Evolutionary conservation across 2,329 filamentous ascomycete species (phyloP).

Genomic region (Diplodia sapinea): DNA sequence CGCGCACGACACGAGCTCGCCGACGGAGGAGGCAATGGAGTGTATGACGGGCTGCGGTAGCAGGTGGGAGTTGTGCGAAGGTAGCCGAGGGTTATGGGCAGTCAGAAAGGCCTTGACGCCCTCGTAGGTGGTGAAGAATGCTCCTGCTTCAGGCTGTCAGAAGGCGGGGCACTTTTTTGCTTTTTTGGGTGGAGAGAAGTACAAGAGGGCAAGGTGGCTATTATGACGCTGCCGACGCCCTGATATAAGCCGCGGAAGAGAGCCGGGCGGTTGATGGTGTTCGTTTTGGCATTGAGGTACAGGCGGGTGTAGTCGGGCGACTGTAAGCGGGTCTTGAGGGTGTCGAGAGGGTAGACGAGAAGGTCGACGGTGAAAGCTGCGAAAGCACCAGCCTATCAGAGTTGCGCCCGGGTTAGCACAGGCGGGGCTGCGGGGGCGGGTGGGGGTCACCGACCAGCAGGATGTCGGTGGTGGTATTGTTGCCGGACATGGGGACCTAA

Average conservation of each 20-base stretch:
- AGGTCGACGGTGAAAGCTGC: conserved; percentile 87
- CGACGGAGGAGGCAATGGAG: conserved; percentile 73
- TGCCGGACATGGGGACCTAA: conserved; percentile 41
- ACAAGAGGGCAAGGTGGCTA: conserved; percentile 90
- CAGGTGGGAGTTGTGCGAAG: conserved; percentile 40
- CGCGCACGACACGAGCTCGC: conserved; percentile 83
- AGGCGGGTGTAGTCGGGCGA: conserved; percentile 74
- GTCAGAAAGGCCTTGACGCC: conserved; percentile 70
- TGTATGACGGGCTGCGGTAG: conserved; percentile 74
- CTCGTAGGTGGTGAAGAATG: conserved; percentile 93
- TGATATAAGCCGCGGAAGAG: conserved; percentile 81
- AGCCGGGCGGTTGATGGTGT: conserved; percentile 59
- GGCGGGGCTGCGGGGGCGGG: conserved; percentile 8
- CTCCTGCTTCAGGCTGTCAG: conserved; percentile 62
- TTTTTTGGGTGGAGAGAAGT: conserved; percentile 36
- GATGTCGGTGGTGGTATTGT: conserved; percentile 61
- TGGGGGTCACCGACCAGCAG: conserved; percentile 58
- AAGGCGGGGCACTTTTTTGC: not conserved
- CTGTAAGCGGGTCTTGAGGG: conserved; percentile 84
- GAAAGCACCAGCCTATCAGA: conserved; percentile 75
- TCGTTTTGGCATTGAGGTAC: conserved; percentile 64
- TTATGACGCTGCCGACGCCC: conserved; percentile 81
- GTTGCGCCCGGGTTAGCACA: conserved; percentile 7
- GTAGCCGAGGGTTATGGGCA: conserved; percentile 52
- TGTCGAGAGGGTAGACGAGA: conserved; percentile 86